Conservation (phyloP, 2,329 filamentous ascomycete species). For the Colletotrichum sp. region DNA sequence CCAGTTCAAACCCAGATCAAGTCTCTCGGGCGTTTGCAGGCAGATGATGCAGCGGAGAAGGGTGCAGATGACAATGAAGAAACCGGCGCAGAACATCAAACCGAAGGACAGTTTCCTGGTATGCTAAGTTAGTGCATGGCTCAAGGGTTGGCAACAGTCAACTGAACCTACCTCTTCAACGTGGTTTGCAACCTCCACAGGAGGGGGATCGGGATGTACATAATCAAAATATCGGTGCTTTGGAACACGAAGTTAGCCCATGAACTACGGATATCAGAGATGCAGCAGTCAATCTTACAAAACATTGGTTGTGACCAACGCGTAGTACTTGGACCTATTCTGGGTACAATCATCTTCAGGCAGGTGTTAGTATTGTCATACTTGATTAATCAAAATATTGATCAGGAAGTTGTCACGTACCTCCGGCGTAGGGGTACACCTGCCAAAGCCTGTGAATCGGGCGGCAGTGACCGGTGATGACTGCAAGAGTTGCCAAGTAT, state of each 20-base stretch:
- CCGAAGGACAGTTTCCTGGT: conserved; percentile 18
- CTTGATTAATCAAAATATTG: rapidly evolving
- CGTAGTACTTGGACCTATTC: conserved; percentile 14
- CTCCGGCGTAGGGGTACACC: conserved; percentile 9
- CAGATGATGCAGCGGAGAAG: conserved; percentile 19
- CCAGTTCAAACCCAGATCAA: conserved; percentile 17
- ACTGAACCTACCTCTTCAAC: neutral
- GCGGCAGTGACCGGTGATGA: conserved; percentile 5
- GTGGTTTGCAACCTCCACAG: conserved; percentile 14
- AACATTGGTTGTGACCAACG: conserved; percentile 7
- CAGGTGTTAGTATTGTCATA: neutral
- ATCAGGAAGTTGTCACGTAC: neutral
- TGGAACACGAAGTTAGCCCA: neutral
- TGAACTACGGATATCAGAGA: too few relatives aligned
- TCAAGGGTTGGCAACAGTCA: rapidly evolving
- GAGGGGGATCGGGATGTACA: conserved; percentile 14
- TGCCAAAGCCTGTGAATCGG: conserved; percentile 11
- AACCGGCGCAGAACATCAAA: conserved; percentile 21
- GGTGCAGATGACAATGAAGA: conserved; percentile 22
- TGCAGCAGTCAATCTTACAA: neutral
- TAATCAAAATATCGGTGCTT: conserved; percentile 10
- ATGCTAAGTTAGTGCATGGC: neutral
- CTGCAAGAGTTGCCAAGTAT: conserved; percentile 5
- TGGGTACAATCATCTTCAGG: conserved; percentile 3
- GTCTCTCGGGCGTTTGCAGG: conserved; percentile 6